Evolutionary conservation across 1,284 basidiomycete species (phyloP), one percentile per base, ranked within the genome.

Genomic region (Lignosus rhinocerotis): DNA sequence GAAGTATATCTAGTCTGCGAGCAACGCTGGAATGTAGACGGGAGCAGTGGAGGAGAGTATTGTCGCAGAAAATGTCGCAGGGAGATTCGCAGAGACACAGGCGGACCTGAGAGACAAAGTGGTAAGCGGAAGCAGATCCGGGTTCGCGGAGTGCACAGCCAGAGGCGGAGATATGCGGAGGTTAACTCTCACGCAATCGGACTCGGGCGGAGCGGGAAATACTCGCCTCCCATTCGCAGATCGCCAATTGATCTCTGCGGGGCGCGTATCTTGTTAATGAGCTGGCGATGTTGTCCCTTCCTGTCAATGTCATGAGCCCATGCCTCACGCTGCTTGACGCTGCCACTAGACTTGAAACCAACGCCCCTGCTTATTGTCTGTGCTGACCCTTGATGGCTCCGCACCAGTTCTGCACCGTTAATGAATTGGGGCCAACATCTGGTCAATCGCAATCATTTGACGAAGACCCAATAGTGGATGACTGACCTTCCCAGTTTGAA

Each of bases 391-490:
- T 45, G 58, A 55, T 55, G 49, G 45, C 33, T 53, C 45, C 55
- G 19, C 57, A 31, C 44, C 56, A 41, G 33, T 42, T 21, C 21
- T 16, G 21, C 36, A 10, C 52, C 25, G 21, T 53, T 51, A 51
- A 52, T 48, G 55, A 53, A 33, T 19, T 32, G 43, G 44, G 51
- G 42, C 43, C 44, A 19, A 25, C 58, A 63, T 55, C 53, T 25
- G 56, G 58, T 58, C 61, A 60, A 58, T 51, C 55, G 16, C 58
- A 60, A 58, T 56, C 58, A 46, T 48, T 51, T 51, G 53, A 53
- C 58, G 54, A 53, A 53, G 46, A 53, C 34, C 32, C 55, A 41
- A 50, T 58, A 59, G 56, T 42, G 54, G 52, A 38, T 48, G 51
- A 51, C 51, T 52, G 58, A 58, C 51, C 48, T 56, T 42, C 56